Conservation (phyloP, 768 basidiomycete species). For the Pleurotus ostreatus region DNA sequence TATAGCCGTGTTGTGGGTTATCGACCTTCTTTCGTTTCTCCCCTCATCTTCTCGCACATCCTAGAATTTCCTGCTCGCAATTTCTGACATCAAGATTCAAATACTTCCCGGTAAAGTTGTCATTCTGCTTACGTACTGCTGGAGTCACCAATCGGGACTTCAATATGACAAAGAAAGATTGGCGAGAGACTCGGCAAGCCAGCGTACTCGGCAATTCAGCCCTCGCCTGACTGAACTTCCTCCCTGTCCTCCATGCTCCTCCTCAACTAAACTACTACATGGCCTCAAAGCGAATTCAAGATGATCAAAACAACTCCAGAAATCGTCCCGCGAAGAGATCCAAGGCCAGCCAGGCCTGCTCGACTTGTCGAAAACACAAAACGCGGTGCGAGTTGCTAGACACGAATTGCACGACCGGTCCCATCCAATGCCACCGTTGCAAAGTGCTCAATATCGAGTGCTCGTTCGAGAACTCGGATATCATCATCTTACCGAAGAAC, state of each 20-base stretch:
- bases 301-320: neutral
- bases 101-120: no score
- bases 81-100: no score
- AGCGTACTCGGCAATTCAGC: neutral
- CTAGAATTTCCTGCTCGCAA: no score
- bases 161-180: neutral
- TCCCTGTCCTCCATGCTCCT: neutral
- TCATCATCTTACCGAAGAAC: constrained; percentile 6
- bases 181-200: neutral
- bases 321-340: constrained; percentile 26
- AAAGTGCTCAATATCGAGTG: constrained; percentile 41
- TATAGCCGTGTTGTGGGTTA: no score
- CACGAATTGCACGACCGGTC: constrained; percentile 18
- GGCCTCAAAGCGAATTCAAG: constrained; percentile 9
- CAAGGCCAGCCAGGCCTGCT: constrained; percentile 42
- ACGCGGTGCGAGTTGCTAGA: constrained; percentile 49
- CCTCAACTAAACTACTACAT: neutral
- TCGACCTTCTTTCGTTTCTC: no score
- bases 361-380: constrained; percentile 42
- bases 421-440: constrained; percentile 43
- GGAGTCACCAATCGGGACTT: neutral
- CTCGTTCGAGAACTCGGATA: constrained; percentile 27
- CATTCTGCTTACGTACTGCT: no score
- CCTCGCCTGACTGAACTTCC: neutral
- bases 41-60: no score